Conservation (phyloP, 148 eudicot genomes). For the Rhododendron ferrugineum region DNA sequence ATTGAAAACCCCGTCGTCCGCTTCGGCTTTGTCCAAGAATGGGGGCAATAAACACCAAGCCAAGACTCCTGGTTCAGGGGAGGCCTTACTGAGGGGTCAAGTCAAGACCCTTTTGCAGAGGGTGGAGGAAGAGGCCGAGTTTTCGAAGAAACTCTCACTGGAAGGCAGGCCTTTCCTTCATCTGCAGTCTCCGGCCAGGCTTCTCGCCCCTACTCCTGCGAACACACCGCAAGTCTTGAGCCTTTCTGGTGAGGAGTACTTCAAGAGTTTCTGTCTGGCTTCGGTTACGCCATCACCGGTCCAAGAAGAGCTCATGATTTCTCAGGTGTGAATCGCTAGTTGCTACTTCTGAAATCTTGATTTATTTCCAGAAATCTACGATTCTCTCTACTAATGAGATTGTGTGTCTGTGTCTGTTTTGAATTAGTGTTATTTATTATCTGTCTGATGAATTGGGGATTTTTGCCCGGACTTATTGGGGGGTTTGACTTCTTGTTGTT, state of each 20-base stretch:
- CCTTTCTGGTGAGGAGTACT: conserved; percentile 13
- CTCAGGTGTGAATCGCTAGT: conserved; percentile 30
- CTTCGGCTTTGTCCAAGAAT: conserved; percentile 35
- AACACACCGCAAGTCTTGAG: conserved; percentile 61
- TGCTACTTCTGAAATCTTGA: not conserved
- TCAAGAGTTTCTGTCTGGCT: conserved; percentile 22
- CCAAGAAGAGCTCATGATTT: conserved; percentile 38
- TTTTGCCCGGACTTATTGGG: not conserved
- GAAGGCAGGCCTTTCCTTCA: conserved; percentile 22
- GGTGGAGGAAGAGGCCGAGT: conserved; percentile 80
- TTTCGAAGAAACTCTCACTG: conserved; percentile 45
- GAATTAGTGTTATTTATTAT: too few relatives aligned
- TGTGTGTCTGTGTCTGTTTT: too few relatives aligned
- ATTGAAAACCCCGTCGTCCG: conserved; percentile 54
- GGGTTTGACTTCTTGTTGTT: not conserved
- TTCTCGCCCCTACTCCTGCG: conserved; percentile 87
- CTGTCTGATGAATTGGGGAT: too few relatives aligned
- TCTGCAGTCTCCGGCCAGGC: conserved; percentile 42
- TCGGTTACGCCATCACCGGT: conserved; percentile 36
- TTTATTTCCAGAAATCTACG: not conserved
- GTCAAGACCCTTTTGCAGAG: conserved; percentile 78
- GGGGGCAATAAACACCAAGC: conserved; percentile 23
- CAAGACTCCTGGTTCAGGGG: conserved; percentile 84
- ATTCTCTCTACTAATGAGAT: too few relatives aligned
- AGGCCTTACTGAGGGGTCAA: conserved; percentile 72